These are phyloP conservation scores for Fusarium sp. DNA, from an alignment of 2,329 filamentous ascomycete genomes.

Conservation along the genomic window DNA sequence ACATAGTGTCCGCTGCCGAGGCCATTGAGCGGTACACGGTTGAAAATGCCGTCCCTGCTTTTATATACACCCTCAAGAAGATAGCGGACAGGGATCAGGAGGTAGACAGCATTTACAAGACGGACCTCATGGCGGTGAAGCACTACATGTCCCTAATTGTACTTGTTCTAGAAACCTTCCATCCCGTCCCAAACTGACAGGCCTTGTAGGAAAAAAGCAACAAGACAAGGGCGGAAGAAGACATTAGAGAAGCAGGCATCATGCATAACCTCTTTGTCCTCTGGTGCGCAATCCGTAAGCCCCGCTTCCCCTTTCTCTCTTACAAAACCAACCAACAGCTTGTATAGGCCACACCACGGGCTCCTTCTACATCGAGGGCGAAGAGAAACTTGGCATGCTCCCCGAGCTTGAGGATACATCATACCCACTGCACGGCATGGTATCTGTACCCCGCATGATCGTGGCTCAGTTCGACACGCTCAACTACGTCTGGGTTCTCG, in stretches of 20 bases:
- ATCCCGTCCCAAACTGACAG: not conserved
- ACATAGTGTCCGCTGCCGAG: conserved; percentile 50
- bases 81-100: not conserved
- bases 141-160: conserved; percentile 41
- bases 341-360: conserved; percentile 57
- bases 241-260: conserved; percentile 48
- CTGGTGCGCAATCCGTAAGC: conserved; percentile 62
- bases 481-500: conserved; percentile 51
- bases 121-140: conserved; percentile 34
- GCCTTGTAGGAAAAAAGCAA: not conserved
- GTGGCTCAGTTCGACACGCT: conserved; percentile 60
- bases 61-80: conserved; percentile 41
- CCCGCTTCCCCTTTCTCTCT: not conserved
- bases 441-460: conserved; percentile 58
- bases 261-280: conserved; percentile 56
- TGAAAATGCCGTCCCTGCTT: conserved; percentile 40
- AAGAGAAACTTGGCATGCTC: conserved; percentile 55
- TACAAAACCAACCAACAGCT: conserved; percentile 29
- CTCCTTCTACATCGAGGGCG: conserved; percentile 56
- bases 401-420: conserved; percentile 49
- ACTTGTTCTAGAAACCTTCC: conserved; percentile 1
- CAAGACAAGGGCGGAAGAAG: not conserved
- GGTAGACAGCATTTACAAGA: conserved; percentile 34
- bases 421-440: conserved; percentile 53
- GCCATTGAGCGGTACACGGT: conserved; percentile 53